These are phyloP conservation scores for Moricandia moricandioides DNA, from an alignment of 345 rosid genomes.

Conservation along the genomic window DNA sequence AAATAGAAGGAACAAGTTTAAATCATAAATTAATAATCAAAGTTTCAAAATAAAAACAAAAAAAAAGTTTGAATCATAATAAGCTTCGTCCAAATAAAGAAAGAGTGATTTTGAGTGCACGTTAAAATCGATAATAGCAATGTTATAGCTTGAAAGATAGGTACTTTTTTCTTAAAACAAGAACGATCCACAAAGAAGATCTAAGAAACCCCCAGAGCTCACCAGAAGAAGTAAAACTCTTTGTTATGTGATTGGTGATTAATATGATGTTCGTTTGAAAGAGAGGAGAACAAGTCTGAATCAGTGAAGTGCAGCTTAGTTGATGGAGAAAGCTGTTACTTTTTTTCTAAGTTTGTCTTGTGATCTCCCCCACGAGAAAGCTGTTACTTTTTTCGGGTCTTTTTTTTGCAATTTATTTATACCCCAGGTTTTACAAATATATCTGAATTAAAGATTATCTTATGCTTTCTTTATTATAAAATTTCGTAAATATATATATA, in stretches of 20 bases:
- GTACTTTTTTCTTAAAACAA: background rate
- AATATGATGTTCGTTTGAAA: background rate
- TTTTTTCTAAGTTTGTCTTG: slow-evolving; percentile 13
- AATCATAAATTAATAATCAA: too few species aligned
- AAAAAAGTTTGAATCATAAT: background rate
- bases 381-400: background rate
- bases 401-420: background rate
- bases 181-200: slow-evolving; percentile 14
- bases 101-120: background rate
- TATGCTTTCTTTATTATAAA: background rate
- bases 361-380: slow-evolving; percentile 33
- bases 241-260: background rate
- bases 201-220: background rate
- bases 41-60: background rate
- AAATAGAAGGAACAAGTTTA: background rate
- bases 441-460: background rate
- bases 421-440: background rate
- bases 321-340: slow-evolving; percentile 27
- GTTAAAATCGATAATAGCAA: slow-evolving; percentile 5
- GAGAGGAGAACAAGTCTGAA: background rate
- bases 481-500: background rate
- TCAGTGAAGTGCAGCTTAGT: slow-evolving; percentile 3
- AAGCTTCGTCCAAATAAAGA: background rate
- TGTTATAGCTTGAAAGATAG: background rate
- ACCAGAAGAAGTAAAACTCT: background rate